Evolutionary conservation across 129 eudicot species (phyloP), one percentile per base, ranked within the genome.

Genomic region (Rutidosis leptorrhynchoides): DNA sequence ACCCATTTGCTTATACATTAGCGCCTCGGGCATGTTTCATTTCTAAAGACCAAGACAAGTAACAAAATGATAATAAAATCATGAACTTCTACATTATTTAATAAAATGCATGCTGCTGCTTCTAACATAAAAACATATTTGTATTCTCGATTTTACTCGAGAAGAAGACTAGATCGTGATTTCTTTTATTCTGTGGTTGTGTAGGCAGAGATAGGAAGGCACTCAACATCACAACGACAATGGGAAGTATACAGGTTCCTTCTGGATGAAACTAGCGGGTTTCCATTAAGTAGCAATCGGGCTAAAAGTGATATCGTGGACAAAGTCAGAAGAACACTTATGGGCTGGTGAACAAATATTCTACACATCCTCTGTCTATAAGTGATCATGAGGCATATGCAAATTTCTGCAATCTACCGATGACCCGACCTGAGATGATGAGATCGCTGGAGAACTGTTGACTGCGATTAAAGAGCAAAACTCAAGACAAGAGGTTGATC

Each of bases 191-290:
- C 6, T 12, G 80, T 73, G 26, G 68, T 33, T 74, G 37, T 75
- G 21, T 67, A 92, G 98, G 98, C 98, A 4, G 98, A 92, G 70
- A 85, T 92, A 26, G 95, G 88, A 65, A 78, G 98, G 59, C 87
- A 88, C 68, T 79, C 91, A 53, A 72, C 84, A 5, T 61, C 87
- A 65, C 78, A 80, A 15, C 86, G 95, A 2, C 78, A 83, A 68
- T 92, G 98, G 98, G 96, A 92, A 68, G 87, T 92, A 15, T 92
- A 92, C 60, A 82, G 95, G 68, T 92, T 88, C 63, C 95, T 73
- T 49, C 69, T 92, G 72, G 88, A 85, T 65, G 98, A 92, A n/a
- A 88, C 74, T 57, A 65, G 66, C 27, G 85, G 77, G 35, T 78
- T 54, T 60, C 79, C 78, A 19, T 54, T 83, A 26, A 64, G 74